Percentiles rank a stretch among this genome's conserved stretches.
These are phyloP conservation scores for Boletales sp. DNA, from an alignment of 768 basidiomycete genomes.

Conservation along the genomic window DNA sequence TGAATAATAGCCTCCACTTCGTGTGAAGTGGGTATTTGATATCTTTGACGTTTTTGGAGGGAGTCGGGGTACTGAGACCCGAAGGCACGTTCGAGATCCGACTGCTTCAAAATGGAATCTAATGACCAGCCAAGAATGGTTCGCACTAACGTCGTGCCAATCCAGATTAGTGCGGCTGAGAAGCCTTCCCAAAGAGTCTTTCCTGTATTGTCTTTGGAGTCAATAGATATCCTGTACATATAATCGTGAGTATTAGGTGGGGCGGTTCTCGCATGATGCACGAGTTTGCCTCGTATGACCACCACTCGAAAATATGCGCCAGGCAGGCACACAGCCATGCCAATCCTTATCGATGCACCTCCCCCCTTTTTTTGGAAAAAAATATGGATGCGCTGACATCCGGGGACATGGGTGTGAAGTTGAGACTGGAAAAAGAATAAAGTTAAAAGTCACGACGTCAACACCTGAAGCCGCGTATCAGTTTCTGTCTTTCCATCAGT, in stretches of 20 bases:
- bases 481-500: conserved; percentile 4
- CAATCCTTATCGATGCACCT: conserved; percentile 31
- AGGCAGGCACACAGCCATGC: conserved; percentile 6
- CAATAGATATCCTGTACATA: conserved; percentile 11
- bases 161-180: conserved; percentile 26
- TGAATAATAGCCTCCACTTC: conserved; percentile 8
- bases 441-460: conserved; percentile 11
- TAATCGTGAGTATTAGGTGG: conserved; percentile 20
- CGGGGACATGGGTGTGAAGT: conserved; percentile 16
- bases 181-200: conserved; percentile 12
- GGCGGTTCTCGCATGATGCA: conserved; percentile 15
- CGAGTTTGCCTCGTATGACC: conserved; percentile 10
- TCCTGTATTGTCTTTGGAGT: conserved; percentile 5
- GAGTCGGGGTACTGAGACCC: conserved; percentile 20
- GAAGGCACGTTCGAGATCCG: conserved; percentile 20
- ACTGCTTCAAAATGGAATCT: conserved; percentile 11
- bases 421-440: conserved; percentile 15
- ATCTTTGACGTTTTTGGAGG: conserved; percentile 8
- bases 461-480: conserved; percentile 14
- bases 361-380: conserved; percentile 15
- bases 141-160: conserved; percentile 17
- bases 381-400: conserved; percentile 3
- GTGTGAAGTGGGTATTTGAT: conserved; percentile 19
- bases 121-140: conserved; percentile 17
- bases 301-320: conserved; percentile 12